These are phyloP conservation scores for Cornus suecica DNA, from an alignment of 148 eudicot genomes.

Conservation along the genomic window DNA sequence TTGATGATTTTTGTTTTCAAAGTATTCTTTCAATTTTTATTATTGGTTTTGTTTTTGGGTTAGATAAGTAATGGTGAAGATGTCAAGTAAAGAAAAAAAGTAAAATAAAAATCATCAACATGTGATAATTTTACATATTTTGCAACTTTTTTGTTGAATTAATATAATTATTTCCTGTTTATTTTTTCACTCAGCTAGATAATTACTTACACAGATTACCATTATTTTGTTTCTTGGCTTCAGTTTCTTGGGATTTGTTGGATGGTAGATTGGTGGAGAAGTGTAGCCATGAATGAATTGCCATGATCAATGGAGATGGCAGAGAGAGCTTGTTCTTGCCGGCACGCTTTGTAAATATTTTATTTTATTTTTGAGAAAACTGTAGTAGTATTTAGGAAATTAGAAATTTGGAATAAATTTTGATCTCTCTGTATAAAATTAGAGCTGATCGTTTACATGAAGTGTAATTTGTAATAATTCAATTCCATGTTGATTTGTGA, in stretches of 20 bases:
- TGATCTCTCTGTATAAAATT: neutral
- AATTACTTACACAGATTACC: too few species aligned
- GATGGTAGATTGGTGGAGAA: conserved; percentile 21
- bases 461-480: neutral
- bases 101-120: too few species aligned
- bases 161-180: too few species aligned
- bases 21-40: too few species aligned
- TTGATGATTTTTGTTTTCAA: too few species aligned
- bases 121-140: too few species aligned
- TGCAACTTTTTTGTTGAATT: too few species aligned
- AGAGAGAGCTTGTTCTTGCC: neutral
- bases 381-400: neutral
- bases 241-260: conserved; percentile 54
- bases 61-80: too few species aligned
- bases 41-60: too few species aligned
- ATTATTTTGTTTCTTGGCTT: conserved; percentile 13
- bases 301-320: neutral
- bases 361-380: neutral
- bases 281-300: neutral
- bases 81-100: too few species aligned
- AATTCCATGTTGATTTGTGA: neutral
- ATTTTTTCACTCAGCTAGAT: too few species aligned
- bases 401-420: neutral
- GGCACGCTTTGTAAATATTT: neutral
- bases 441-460: neutral